These are phyloP conservation scores for Coemansia sp. DNA, from an alignment of 192 early-diverging fungal genomes.

Conservation along the genomic window DNA sequence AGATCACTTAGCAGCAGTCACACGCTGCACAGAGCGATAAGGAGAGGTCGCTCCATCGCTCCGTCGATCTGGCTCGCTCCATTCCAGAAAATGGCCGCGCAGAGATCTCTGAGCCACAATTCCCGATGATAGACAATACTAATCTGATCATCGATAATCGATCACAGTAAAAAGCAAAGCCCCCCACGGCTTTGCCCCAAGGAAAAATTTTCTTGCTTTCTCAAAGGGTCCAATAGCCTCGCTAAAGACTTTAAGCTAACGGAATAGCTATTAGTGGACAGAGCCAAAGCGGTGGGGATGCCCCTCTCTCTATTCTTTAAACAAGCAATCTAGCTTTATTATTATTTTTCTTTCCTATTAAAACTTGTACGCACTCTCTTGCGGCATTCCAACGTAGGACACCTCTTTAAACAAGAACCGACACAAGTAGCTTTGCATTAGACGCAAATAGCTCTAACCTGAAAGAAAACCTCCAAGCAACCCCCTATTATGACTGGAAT, in stretches of 20 bases:
- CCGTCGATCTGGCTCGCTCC: background rate
- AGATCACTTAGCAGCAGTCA: background rate
- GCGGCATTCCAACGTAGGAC: conserved; percentile 5
- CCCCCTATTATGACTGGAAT: conserved; percentile 50
- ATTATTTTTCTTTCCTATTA: conserved; percentile 8
- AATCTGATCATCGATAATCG: conserved; percentile 6
- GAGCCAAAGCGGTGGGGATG: background rate
- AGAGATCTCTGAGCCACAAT: background rate
- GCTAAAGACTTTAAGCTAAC: background rate
- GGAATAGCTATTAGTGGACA: background rate
- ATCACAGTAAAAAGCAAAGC: conserved; percentile 1
- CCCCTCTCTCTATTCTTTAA: background rate
- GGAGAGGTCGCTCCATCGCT: background rate
- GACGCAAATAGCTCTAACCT: conserved; percentile 10
- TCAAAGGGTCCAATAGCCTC: background rate
- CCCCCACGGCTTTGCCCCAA: background rate
- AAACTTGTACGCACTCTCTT: background rate
- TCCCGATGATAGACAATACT: background rate
- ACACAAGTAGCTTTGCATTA: conserved; percentile 12
- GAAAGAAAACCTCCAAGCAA: conserved; percentile 1
- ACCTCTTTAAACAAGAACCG: conserved; percentile 11
- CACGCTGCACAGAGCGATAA: background rate
- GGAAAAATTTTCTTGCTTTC: conserved; percentile 1
- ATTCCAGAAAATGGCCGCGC: background rate
- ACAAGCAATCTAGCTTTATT: conserved; percentile 9